These are phyloP conservation scores for Trametes maxima DNA, from an alignment of 768 basidiomycete genomes.

Conservation along the genomic window DNA sequence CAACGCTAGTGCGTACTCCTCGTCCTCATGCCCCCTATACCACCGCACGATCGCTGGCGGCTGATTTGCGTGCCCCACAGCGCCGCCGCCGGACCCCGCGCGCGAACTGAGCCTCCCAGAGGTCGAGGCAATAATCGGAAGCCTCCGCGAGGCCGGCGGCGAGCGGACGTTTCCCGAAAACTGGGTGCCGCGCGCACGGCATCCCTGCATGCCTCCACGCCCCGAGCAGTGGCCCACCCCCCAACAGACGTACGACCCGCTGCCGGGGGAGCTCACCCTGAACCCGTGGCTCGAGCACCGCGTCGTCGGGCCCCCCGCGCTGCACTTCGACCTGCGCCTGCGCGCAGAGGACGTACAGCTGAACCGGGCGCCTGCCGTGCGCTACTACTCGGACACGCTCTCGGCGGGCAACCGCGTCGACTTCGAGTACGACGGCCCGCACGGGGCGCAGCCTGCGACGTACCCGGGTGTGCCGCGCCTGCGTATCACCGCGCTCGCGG, in stretches of 20 bases:
- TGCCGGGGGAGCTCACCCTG: slow-evolving; percentile 52
- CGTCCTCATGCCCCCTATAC: neutral
- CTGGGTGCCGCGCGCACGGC: slow-evolving; percentile 51
- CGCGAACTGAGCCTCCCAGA: slow-evolving; percentile 25
- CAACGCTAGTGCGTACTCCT: slow-evolving; percentile 44
- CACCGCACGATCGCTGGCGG: neutral
- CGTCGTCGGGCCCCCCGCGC: slow-evolving; percentile 42
- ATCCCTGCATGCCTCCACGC: slow-evolving; percentile 52
- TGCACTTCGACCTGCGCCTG: slow-evolving; percentile 52
- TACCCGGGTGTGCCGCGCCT: slow-evolving; percentile 60
- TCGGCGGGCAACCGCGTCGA: neutral
- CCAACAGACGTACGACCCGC: slow-evolving; percentile 41
- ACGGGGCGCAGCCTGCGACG: slow-evolving; percentile 62
- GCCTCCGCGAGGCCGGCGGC: slow-evolving; percentile 30
- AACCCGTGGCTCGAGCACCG: slow-evolving; percentile 59
- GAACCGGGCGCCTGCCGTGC: slow-evolving; percentile 17
- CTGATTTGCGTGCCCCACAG: neutral
- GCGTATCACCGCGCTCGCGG: slow-evolving; percentile 55
- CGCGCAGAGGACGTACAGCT: slow-evolving; percentile 24
- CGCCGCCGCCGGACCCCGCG: slow-evolving; percentile 31
- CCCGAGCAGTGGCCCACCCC: slow-evolving; percentile 50
- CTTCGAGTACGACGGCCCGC: slow-evolving; percentile 24
- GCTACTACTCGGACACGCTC: neutral
- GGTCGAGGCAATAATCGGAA: slow-evolving; percentile 37
- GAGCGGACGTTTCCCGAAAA: slow-evolving; percentile 41